Percentiles rank a stretch among this genome's conserved stretches.
Conservation (phyloP, 352 stramenopile genomes). For the Phytophthora hibernalis region DNA sequence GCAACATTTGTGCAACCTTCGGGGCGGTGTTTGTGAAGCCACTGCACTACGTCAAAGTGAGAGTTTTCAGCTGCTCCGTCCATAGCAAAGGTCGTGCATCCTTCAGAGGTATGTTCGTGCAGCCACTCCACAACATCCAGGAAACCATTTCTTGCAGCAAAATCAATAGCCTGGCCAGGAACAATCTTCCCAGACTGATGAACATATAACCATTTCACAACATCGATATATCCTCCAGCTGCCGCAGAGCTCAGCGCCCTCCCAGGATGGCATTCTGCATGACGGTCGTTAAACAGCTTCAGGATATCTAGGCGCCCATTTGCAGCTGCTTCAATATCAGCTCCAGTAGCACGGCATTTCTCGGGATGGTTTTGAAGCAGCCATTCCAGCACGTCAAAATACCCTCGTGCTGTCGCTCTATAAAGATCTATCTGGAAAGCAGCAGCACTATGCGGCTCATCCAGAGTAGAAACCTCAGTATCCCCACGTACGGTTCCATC, state of each 20-base stretch:
- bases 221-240: conserved; percentile 14
- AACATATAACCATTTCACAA: conserved; percentile 18
- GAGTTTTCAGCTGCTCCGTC: conserved; percentile 12
- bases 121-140: conserved; percentile 23
- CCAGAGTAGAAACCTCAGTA: background rate
- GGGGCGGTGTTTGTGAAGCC: conserved; percentile 4
- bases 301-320: conserved; percentile 21
- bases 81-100: conserved; percentile 14
- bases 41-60: conserved; percentile 16
- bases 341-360: background rate
- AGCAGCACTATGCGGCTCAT: background rate
- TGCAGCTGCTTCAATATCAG: conserved; percentile 9
- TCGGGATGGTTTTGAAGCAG: conserved; percentile 6
- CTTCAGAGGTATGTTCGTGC: conserved; percentile 16
- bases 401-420: background rate
- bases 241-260: conserved; percentile 1
- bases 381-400: conserved; percentile 20
- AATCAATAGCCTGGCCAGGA: background rate
- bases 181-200: background rate
- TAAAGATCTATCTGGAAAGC: conserved; percentile 4
- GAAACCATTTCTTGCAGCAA: conserved; percentile 17
- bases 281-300: background rate
- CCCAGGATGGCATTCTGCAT: background rate
- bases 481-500: background rate
- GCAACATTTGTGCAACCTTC: conserved; percentile 15